These are phyloP conservation scores for Sanguinoderma infundibulare DNA, from an alignment of 1,284 basidiomycete genomes.

Conservation along the genomic window DNA sequence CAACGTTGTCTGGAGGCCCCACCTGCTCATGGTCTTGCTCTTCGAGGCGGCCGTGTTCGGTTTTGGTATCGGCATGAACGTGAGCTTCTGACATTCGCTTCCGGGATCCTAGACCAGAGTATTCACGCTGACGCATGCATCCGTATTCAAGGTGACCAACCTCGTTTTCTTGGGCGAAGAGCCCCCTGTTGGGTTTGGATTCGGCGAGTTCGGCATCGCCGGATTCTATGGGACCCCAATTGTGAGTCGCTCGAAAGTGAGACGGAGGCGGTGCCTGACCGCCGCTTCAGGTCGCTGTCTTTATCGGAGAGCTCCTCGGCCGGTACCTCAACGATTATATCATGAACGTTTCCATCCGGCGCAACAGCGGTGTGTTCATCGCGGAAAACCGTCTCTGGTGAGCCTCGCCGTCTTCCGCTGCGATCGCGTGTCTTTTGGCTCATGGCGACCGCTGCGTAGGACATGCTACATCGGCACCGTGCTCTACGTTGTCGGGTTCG, in stretches of 20 bases:
- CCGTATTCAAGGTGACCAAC: slow-evolving; percentile 58
- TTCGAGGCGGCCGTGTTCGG: slow-evolving; percentile 71
- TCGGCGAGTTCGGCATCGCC: slow-evolving; percentile 54
- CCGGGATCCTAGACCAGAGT: no score
- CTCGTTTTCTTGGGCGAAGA: slow-evolving; percentile 69
- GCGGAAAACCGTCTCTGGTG: slow-evolving; percentile 74
- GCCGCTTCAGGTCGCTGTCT: slow-evolving; percentile 53
- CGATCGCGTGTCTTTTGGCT: not conserved
- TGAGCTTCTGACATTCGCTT: slow-evolving; percentile 35
- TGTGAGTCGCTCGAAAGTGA: slow-evolving; percentile 37
- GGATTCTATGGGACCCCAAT: slow-evolving; percentile 70
- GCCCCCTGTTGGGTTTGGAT: slow-evolving; percentile 61
- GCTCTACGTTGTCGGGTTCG: slow-evolving; percentile 66
- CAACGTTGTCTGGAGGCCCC: slow-evolving; percentile 66
- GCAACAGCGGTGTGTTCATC: slow-evolving; percentile 72
- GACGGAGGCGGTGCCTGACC: not conserved
- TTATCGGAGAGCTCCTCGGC: slow-evolving; percentile 73
- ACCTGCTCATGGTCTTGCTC: slow-evolving; percentile 56
- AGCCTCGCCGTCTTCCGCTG: slow-evolving; percentile 21
- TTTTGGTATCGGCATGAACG: slow-evolving; percentile 76
- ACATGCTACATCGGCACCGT: slow-evolving; percentile 67
- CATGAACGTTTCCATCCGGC: slow-evolving; percentile 56
- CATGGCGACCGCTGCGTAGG: slow-evolving; percentile 40
- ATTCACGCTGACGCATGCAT: not conserved
- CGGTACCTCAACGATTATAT: slow-evolving; percentile 73